Percentiles rank a stretch among this genome's conserved stretches.
phyloP scores from a whole-genome alignment of 1,284 basidiomycete genomes.

The Ceratorhiza oryzae-sativae region DNA sequence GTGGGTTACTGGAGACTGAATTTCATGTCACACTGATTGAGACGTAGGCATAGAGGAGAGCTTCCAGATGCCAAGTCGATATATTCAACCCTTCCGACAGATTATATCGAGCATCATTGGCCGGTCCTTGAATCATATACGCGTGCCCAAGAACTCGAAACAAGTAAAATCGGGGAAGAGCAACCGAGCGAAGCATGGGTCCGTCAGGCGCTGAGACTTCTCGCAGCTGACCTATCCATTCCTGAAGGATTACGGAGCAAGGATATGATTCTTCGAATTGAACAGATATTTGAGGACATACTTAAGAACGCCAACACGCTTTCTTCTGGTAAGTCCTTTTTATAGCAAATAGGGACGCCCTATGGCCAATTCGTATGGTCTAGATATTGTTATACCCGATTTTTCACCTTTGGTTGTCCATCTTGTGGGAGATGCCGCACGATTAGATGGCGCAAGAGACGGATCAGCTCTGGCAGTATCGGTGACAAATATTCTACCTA shows the following conservation, averaged over 20 bases:
- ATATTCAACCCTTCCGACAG: constrained; percentile 78
- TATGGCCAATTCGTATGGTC: constrained; percentile 21
- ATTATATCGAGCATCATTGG: constrained; percentile 76
- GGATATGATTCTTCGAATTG: constrained; percentile 47
- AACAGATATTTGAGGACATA: constrained; percentile 61
- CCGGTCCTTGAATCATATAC: constrained; percentile 76
- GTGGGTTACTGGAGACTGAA: constrained; percentile 47
- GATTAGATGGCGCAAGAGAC: constrained; percentile 64
- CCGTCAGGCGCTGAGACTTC: constrained; percentile 69
- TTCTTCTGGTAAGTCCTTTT: constrained; percentile 61
- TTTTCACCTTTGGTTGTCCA: constrained; percentile 69
- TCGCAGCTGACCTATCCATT: constrained; percentile 63
- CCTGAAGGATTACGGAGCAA: constrained; percentile 10
- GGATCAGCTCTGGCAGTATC: constrained; percentile 66
- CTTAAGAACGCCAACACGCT: constrained; percentile 58
- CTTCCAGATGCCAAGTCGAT: constrained; percentile 68
- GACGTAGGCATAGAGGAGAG: constrained; percentile 68
- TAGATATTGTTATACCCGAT: constrained; percentile 70
- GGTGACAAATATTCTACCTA: constrained; percentile 71
- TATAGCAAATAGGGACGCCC: background rate
- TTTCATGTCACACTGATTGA: background rate
- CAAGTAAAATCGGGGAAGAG: constrained; percentile 62
- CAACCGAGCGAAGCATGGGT: constrained; percentile 76
- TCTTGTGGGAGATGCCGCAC: constrained; percentile 56
- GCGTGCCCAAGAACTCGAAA: constrained; percentile 72